Evolutionary conservation across 1,139 yeast species (phyloP), one percentile per base, ranked within the genome.

Genomic region (Sugiyamaella neomexicana): DNA sequence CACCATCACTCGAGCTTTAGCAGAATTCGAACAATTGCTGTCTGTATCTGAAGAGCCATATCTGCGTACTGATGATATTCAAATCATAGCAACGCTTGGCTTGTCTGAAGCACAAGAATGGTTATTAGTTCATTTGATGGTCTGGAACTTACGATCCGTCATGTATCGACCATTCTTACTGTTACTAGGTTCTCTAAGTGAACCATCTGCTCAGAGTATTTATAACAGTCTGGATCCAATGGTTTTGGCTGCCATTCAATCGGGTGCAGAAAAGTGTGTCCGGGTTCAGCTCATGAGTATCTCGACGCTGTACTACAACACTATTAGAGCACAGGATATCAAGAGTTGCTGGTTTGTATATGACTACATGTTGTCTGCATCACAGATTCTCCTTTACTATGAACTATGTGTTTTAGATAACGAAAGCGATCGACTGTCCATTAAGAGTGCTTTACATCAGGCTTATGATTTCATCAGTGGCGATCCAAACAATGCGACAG

Each of bases 251-350:
- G 48, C 54, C 8, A 44, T 55, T 34, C 52, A 20, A n/a, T 29
- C 42, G 9, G 58, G 54, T 23, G 55, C 58, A 9, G 53, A 52
- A 25, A 45, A 38, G 20, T 55, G 58, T 31, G 53, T 52, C 9
- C 43, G 52, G 10, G 53, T 44, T 7, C 40, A 37, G 5, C 29
- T 52, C 34, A 43, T 36, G 39, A 44, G 39, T 31, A 43, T 52
- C 17, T 43, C 53, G 17, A 45, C 46, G 10, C 38, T 53, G 27
- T 41, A 42, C 25, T 29, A 40, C 29, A 37, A 49, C 32, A 15
- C 23, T 6, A 16, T 53, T 32, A 20, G 48, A 32, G 23, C 38
- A 27, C 41, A 29, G 25, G 56, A 53, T 45, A 45, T 50, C 7
- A 45, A 38, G n/a, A 46, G 53, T 29, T 50, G 53, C 31, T 53